phyloP scores from a whole-genome alignment of 2,329 filamentous ascomycete species.

The Neopestalotiopsis clavispora region DNA sequence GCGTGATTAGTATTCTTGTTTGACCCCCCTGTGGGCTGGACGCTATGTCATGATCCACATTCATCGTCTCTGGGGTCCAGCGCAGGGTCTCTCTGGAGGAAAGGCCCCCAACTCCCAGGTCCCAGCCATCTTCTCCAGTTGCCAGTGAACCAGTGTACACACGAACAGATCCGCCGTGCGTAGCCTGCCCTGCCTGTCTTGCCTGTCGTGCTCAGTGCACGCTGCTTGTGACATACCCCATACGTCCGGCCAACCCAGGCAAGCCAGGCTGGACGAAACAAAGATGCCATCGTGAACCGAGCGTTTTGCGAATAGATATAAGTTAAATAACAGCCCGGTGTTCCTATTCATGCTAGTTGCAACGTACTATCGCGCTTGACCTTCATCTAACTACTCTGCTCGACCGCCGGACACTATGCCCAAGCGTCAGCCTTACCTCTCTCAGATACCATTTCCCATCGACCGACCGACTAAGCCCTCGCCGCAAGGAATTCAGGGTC shows the following conservation, averaged over 20 bases:
- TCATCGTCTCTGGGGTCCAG: background rate
- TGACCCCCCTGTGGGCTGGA: background rate
- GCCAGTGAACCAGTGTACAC: background rate
- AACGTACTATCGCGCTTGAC: background rate
- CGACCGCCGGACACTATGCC: background rate
- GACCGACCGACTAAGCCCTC: background rate
- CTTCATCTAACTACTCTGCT: background rate
- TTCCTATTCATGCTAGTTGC: background rate
- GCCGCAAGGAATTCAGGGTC: background rate
- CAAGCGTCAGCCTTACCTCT: slow-evolving; percentile 7
- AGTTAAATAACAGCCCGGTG: background rate
- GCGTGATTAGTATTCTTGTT: background rate
- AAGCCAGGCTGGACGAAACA: background rate
- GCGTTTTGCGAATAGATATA: background rate
- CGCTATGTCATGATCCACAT: background rate
- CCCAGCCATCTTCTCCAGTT: background rate
- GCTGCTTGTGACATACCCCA: background rate
- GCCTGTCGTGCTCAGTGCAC: too few species aligned
- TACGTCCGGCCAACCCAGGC: background rate
- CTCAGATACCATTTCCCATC: background rate
- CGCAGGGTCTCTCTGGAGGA: background rate
- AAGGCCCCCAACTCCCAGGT: background rate
- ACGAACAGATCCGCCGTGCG: too few species aligned
- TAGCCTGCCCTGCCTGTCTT: too few species aligned
- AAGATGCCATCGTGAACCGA: background rate